These are phyloP conservation scores for Candida cerambycidarum DNA, from an alignment of 805 yeast species.

Conservation along the genomic window DNA sequence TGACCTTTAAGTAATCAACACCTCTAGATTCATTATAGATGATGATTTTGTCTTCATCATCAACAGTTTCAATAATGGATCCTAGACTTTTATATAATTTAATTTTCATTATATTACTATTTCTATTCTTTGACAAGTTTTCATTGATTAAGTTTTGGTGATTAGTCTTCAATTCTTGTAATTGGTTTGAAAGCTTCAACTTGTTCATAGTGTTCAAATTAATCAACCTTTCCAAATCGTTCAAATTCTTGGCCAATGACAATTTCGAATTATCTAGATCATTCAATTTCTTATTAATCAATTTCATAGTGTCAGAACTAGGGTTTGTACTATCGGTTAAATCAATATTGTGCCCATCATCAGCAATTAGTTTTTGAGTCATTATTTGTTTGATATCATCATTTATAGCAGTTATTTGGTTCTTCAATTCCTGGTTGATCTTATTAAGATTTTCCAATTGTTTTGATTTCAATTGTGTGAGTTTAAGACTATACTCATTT, in stretches of 20 bases:
- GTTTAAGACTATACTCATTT: conserved; percentile 30
- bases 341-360: conserved; percentile 13
- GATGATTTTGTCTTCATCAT: conserved; percentile 22
- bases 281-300: conserved; percentile 26
- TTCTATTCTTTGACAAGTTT: conserved; percentile 35
- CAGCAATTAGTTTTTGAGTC: conserved; percentile 8
- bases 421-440: conserved; percentile 11
- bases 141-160: conserved; percentile 27
- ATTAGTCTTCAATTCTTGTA: conserved; percentile 35
- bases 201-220: conserved; percentile 30
- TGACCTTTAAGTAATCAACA: conserved; percentile 50
- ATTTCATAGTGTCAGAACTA: conserved; percentile 25
- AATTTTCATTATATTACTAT: conserved; percentile 51
- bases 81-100: conserved; percentile 64
- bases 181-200: conserved; percentile 37
- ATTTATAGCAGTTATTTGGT: conserved; percentile 13
- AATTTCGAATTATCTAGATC: conserved; percentile 49
- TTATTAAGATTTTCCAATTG: conserved; percentile 18
- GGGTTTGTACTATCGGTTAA: background rate
- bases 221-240: conserved; percentile 47
- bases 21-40: conserved; percentile 50
- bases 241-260: conserved; percentile 51
- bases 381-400: conserved; percentile 17
- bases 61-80: conserved; percentile 40
- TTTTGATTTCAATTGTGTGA: conserved; percentile 23